These are phyloP conservation scores for Saturnispora silvae DNA, from an alignment of 805 yeast species.

Conservation along the genomic window DNA sequence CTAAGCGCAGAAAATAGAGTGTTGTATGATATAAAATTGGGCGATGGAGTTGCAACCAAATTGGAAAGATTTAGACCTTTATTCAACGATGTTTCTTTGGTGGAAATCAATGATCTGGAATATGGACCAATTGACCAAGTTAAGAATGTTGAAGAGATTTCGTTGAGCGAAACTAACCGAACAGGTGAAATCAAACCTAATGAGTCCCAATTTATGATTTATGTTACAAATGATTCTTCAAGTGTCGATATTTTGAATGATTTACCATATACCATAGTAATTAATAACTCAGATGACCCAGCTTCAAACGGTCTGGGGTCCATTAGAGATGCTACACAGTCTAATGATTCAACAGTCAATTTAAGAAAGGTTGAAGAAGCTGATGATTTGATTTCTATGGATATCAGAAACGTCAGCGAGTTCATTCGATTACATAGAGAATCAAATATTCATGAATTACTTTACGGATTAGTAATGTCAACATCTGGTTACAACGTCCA, in stretches of 20 bases:
- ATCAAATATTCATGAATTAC: constrained; percentile 21
- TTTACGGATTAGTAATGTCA: constrained; percentile 20
- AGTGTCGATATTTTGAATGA: constrained; percentile 17
- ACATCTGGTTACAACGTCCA: constrained; percentile 24
- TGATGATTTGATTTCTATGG: constrained; percentile 20
- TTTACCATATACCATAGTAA: constrained; percentile 21
- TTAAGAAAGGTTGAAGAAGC: constrained; percentile 20
- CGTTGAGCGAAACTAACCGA: constrained; percentile 3
- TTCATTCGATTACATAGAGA: constrained; percentile 20
- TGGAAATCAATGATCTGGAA: constrained; percentile 18
- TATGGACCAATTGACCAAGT: constrained; percentile 9
- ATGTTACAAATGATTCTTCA: constrained; percentile 17
- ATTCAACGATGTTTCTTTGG: constrained; percentile 23
- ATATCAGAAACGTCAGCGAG: constrained; percentile 19
- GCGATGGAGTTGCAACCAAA: constrained; percentile 13
- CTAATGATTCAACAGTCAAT: constrained; percentile 15
- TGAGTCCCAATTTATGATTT: constrained; percentile 24
- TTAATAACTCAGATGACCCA: constrained; percentile 10
- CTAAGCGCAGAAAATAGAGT: constrained; percentile 21
- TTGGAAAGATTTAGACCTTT: constrained; percentile 13
- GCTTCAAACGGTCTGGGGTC: neutral
- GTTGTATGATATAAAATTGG: constrained; percentile 20
- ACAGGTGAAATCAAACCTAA: constrained; percentile 3
- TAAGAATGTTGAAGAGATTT: constrained; percentile 12
- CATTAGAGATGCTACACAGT: constrained; percentile 2